Conservation (phyloP, 805 yeast genomes). For the Barnettozyma wickerhamii region DNA sequence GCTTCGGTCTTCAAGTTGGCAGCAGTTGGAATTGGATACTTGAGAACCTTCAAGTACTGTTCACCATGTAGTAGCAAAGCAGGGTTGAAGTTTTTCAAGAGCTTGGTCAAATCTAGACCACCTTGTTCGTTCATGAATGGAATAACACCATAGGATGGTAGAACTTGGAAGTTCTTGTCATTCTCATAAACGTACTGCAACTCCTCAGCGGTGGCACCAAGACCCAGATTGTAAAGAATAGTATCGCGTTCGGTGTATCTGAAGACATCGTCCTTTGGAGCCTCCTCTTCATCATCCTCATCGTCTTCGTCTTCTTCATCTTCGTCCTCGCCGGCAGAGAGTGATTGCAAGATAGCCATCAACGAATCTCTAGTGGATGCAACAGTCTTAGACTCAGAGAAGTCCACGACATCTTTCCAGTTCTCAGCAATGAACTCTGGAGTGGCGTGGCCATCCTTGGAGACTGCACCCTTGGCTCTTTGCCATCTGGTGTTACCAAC, state of each 20-base stretch:
- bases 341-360: slow-evolving; percentile 68
- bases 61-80: slow-evolving; percentile 92
- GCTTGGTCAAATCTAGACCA: slow-evolving; percentile 50
- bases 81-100: slow-evolving; percentile 82
- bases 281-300: slow-evolving; percentile 44
- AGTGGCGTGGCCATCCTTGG: slow-evolving; percentile 37
- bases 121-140: slow-evolving; percentile 70
- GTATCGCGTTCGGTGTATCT: slow-evolving; percentile 63
- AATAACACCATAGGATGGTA: slow-evolving; percentile 88
- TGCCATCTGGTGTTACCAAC: slow-evolving; percentile 93
- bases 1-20: slow-evolving; percentile 59
- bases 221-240: slow-evolving; percentile 81
- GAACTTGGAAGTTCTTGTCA: slow-evolving; percentile 69
- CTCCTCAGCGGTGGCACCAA: slow-evolving; percentile 80
- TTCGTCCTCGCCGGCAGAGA: slow-evolving; percentile 40
- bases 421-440: slow-evolving; percentile 71
- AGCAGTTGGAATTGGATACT: slow-evolving; percentile 74
- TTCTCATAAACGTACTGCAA: slow-evolving; percentile 78
- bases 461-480: slow-evolving; percentile 80
- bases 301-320: slow-evolving; percentile 36
- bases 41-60: slow-evolving; percentile 75
- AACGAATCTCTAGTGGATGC: slow-evolving; percentile 71
- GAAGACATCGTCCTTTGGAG: slow-evolving; percentile 41
- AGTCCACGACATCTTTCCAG: slow-evolving; percentile 65
- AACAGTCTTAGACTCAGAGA: slow-evolving; percentile 48